Base-by-base conservation (phyloP, 371 early-diverging fungal species). In the Apophysomyces trapeziformis region DNA sequence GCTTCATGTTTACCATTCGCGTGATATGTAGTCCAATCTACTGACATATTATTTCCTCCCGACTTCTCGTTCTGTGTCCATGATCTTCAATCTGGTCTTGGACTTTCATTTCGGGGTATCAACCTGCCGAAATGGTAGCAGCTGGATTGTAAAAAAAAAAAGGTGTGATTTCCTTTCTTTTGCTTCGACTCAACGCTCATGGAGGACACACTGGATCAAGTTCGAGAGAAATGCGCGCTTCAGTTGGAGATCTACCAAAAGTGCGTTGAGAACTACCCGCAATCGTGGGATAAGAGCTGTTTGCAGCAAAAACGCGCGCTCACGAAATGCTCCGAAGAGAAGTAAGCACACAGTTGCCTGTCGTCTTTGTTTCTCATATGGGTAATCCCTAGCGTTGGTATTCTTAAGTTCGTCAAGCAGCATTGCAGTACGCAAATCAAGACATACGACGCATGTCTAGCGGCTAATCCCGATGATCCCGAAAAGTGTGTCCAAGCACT, bases 311-410 rank as follows among this genome's bases (percentile, higher is more conserved):
- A 89, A 60, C 72, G 84, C 35, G 92, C 92, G 7, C 81, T 94
- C 36, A 92, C 91, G 36, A 88, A 87, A 68, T 94, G 94, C 67
- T 89, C 93, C 0, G 93, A 94, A 75, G 89, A 92, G 73, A 89
- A 90, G 92, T 90, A 84, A 69, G 47, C 16, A 26, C 38, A 73
- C 38, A 16, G 36, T 46, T 4, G 26, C 38, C 37, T 26, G 36
- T 47, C 12, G 45, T 38, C 37, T 26, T 32, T 26, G 32, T 16
- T 58, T 14, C 41, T 61, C 59, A 21, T 63, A 68, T 66, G 56
- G 69, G 74, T 13, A 72, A 62, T 47, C 47, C 74, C 57, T 68
- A 89, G 90, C 69, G 87, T 88, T 38, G 86, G 86, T 6, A 83
- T 86, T 43, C 79, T 93, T 70, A 90, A 88, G 67, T 84, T 80